These are phyloP conservation scores for Pseudozyma flocculosa DNA, from an alignment of 1,284 basidiomycete species.

Conservation along the genomic window DNA sequence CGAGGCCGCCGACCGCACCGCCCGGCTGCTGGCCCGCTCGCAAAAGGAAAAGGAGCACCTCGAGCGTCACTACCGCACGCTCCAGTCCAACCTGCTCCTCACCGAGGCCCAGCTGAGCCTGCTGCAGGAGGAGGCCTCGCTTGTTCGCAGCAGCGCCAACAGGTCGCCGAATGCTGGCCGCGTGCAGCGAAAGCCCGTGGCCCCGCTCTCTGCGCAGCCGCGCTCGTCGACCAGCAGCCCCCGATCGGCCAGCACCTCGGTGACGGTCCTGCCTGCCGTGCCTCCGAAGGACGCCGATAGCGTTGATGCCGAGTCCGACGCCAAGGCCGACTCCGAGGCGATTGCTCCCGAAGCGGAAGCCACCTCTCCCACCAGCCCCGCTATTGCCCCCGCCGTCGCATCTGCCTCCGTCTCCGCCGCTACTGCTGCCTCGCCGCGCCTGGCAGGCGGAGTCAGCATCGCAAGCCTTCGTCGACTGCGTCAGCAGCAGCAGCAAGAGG, in stretches of 20 bases:
- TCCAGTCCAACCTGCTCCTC: conserved; percentile 18
- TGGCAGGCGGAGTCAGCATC: conserved; percentile 25
- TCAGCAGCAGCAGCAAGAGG: neutral
- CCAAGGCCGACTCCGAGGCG: too few species aligned
- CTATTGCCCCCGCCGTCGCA: neutral
- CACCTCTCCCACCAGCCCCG: conserved; percentile 2
- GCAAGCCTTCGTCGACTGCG: conserved; percentile 23
- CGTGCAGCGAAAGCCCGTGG: too few species aligned
- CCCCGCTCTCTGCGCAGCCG: too few species aligned
- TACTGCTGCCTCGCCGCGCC: too few species aligned
- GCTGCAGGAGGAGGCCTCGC: neutral
- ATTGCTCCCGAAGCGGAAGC: too few species aligned
- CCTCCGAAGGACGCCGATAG: too few species aligned
- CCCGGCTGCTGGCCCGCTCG: conserved; percentile 9
- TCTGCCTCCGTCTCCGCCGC: too few species aligned
- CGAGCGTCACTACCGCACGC: conserved; percentile 15
- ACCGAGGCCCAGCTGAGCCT: neutral
- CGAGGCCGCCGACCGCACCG: conserved; percentile 9
- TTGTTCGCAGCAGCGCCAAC: neutral
- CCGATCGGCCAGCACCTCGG: too few species aligned
- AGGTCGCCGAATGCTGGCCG: neutral
- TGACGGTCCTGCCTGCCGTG: too few species aligned
- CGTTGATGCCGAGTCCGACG: too few species aligned
- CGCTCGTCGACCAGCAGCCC: too few species aligned
- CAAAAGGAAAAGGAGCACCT: conserved; percentile 15